Evolutionary conservation across 495 filamentous ascomycete genomes (phyloP).

Genomic region (Hypoxylon fragiforme): DNA sequence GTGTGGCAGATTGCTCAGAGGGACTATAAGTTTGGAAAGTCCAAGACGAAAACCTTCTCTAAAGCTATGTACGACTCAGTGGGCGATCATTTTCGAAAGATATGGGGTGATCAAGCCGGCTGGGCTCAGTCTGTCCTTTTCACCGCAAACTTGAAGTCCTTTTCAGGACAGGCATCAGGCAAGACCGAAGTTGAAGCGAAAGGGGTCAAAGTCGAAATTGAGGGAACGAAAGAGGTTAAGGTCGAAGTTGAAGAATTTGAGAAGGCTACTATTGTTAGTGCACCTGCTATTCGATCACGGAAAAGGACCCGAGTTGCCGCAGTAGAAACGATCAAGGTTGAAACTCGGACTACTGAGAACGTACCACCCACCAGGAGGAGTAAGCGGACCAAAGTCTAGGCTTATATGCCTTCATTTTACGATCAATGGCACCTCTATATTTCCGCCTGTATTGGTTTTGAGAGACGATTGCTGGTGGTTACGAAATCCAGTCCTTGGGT

Average conservation of each 20-base stretch:
- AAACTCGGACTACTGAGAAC: conserved; percentile 12
- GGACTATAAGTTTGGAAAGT: conserved; percentile 90
- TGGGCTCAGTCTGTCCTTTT: conserved; percentile 99
- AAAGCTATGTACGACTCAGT: conserved; percentile 88
- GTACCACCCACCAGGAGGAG: conserved; percentile 21
- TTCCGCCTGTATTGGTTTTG: not conserved
- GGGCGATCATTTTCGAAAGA: conserved; percentile 81
- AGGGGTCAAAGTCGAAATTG: conserved; percentile 43
- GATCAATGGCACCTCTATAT: not conserved
- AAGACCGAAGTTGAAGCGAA: conserved; percentile 43
- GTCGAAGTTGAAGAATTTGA: conserved; percentile 41
- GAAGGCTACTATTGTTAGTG: conserved; percentile 17
- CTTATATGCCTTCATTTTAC: not conserved
- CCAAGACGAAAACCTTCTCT: conserved; percentile 81
- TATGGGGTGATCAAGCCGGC: conserved; percentile 93
- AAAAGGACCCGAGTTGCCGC: conserved; percentile 14
- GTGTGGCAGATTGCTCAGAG: conserved; percentile 98
- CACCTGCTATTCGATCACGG: conserved; percentile 8
- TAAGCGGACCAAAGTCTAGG: conserved; percentile 19
- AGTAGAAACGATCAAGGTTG: conserved; percentile 25
- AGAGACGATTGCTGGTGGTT: no score
- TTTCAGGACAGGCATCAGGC: conserved; percentile 63
- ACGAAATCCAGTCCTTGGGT: no score
- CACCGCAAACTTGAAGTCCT: conserved; percentile 87
- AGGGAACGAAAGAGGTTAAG: conserved; percentile 38